Conservation (phyloP, 495 filamentous ascomycete species). For the Sordaria brevicollis region DNA sequence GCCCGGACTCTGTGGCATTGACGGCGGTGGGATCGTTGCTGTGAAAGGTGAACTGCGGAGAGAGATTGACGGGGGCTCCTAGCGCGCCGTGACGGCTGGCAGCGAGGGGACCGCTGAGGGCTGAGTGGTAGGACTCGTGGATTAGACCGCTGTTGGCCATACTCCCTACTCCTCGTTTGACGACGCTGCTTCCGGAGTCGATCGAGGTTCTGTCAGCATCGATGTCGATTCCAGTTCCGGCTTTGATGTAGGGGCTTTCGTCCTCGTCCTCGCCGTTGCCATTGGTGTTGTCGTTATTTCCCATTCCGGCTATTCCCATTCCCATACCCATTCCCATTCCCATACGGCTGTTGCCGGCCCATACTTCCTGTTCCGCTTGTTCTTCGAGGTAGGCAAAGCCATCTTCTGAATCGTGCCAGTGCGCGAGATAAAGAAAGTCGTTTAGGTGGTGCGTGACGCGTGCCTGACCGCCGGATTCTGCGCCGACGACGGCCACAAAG, state of each 20-base stretch:
- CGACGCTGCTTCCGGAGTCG: conserved; percentile 21
- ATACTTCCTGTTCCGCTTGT: conserved; percentile 19
- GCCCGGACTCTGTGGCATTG: neutral
- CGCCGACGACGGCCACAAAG: conserved; percentile 59
- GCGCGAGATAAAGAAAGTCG: conserved; percentile 80
- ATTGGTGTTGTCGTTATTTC: conserved; percentile 1
- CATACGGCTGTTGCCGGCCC: neutral
- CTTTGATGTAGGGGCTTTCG: neutral
- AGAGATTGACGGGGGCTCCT: neutral
- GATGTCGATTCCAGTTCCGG: too few relatives aligned
- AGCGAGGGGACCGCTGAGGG: neutral
- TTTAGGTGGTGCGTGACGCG: conserved; percentile 50
- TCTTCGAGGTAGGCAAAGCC: conserved; percentile 64
- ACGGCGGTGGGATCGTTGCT: neutral
- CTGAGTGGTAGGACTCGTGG: neutral
- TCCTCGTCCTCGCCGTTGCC: conserved; percentile 1
- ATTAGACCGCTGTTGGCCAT: neutral
- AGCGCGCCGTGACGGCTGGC: neutral
- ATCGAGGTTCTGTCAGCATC: conserved; percentile 23
- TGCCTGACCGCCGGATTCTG: conserved; percentile 30
- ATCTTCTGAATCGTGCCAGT: conserved; percentile 70
- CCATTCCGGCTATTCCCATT: neutral
- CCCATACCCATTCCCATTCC: conserved; percentile 21
- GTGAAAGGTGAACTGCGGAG: neutral
- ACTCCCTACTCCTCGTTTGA: conserved; percentile 9